Evolutionary conservation across 768 basidiomycete species (phyloP), one percentile per base, ranked within the genome.

Genomic region (Tylopilus felleus): DNA sequence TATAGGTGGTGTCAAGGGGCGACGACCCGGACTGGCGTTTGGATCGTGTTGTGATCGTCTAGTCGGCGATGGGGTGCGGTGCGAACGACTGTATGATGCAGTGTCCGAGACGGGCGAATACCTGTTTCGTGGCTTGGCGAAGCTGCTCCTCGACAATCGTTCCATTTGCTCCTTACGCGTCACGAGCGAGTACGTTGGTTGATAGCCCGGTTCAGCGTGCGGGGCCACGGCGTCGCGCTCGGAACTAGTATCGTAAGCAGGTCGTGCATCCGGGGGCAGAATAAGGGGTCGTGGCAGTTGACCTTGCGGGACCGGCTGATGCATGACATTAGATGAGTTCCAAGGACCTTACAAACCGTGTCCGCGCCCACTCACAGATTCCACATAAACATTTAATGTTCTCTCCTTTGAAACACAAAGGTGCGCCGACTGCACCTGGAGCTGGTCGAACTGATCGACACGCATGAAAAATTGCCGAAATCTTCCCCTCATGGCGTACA

Each of bases 391-490:
- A 21, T 78, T 75, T 25, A 90, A 52, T 0, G 83, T 85, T 57
- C 79, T 75, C 23, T 84, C 76, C 35, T 73, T 69, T 23, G 75
- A 71, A 16, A 88, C 73, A 16, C 76, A 73, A 16, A 90, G 71
- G 61, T 87, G 83, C n/a, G 81, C 80, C 4, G 80, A 74, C 23
- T 73, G 73, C 55, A 71, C 80, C 19, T 81, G 75, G 47, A 80
- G 75, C 25, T 68, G 71, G 60, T 82, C 71, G 17, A 80, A 75
- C 28, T 75, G 73, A 9, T 78, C 74, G 25, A 89, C 76, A 28
- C 84, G 80, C 62, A 89, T 74, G 60, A 90, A 82, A 49, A 83
- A 75, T 61, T 90, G 87, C 47, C 82, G 77, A 66, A 83, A 89
- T 70, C 79, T 80, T 28, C 86, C 86, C 25, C 87, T 80, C 66